Evolutionary conservation across 2,329 filamentous ascomycete species (phyloP), one percentile per base, ranked within the genome.

Genomic region (Neoscytalidium dimidiatum): DNA sequence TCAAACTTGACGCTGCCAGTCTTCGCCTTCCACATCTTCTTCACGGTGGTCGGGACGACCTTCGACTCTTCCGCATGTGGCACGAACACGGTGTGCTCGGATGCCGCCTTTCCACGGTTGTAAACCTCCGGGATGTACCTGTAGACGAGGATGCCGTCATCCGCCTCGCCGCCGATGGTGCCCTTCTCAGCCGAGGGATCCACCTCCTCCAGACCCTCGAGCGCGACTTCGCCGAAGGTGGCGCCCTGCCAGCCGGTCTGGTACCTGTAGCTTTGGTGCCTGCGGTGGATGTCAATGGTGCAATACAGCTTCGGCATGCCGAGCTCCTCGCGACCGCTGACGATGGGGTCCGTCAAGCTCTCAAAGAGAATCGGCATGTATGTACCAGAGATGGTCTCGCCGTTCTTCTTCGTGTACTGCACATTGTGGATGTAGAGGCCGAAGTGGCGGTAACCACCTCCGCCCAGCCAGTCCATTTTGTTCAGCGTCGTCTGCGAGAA

Each of bases 371-470:
- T 76, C 0, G 85, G 82, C 41, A 89, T 71, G 67, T 84, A 89
- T 0, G 83, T 83, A 1, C 86, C 87, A 13, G 74, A 74, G 1
- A 86, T 69, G 0, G 78, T 74, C 0, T 76, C 75, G 1, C 85
- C 85, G 62, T 84, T 72, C 1, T 79, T 75, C 68, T 82, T 84
- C 0, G 74, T 79, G 68, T 88, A 88, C 66, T 86, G 74, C 1
- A 89, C 83, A 0, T 85, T 87, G 66, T 90, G 87, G 17, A 90
- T 82, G 70, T 87, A 89, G 0, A 90, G 78, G 0, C 86, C 87
- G 14, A 87, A 76, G 68, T 84, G 82, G 19, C 77, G 81, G 71
- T 90, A 90, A 0, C 87, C 86, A 0, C 76, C 74, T 2, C 87
- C 87, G 3, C 84, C 86, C 0, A 90, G 81, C 86, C 87, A 90